Conservation (phyloP, 306 rosid species). For the Lablab purpureus region DNA sequence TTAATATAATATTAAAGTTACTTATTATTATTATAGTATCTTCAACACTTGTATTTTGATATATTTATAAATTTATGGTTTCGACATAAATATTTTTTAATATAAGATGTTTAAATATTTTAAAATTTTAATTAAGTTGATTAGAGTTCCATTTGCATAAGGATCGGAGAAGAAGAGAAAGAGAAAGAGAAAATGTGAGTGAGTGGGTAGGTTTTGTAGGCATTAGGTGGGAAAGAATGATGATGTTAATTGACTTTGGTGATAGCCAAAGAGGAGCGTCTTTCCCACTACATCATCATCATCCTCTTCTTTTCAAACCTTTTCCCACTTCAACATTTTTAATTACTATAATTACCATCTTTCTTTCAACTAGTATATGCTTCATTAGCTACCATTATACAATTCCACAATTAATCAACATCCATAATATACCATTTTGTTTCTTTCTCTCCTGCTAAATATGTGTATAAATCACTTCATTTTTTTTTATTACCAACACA, state of each 20-base stretch:
- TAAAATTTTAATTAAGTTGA: no score
- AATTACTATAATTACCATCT: not conserved
- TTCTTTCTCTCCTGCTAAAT: no score
- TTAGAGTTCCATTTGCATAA: not conserved
- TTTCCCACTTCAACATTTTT: not conserved
- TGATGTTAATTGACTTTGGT: constrained; percentile 37
- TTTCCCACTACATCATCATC: not conserved
- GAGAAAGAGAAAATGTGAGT: not conserved
- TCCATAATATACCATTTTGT: not conserved
- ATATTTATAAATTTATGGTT: no score
- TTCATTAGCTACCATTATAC: not conserved
- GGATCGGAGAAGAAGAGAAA: not conserved
- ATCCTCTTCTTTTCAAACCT: not conserved
- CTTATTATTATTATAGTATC: no score
- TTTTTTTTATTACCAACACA: no score
- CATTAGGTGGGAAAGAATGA: constrained; percentile 34
- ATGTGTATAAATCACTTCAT: no score
- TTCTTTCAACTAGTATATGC: not conserved
- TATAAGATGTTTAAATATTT: no score
- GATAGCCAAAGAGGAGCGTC: not conserved
- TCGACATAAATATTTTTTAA: no score
- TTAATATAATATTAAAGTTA: no score
- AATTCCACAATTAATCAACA: not conserved
- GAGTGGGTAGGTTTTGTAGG: not conserved
- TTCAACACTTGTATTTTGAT: no score